Conservation (phyloP, 306 rosid species). For the Parietaria judaica region DNA sequence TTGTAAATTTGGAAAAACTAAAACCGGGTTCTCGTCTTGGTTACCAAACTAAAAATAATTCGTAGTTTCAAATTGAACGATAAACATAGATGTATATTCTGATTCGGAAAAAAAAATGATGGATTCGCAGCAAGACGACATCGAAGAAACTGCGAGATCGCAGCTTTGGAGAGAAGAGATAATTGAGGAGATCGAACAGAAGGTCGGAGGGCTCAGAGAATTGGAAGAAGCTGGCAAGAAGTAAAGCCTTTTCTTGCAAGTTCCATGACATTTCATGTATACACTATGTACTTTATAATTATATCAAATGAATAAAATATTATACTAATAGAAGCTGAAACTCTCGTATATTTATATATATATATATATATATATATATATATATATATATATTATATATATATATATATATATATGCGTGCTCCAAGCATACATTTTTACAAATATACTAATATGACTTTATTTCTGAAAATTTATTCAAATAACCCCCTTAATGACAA, state of each 20-base stretch:
- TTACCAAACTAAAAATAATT: too few relatives aligned
- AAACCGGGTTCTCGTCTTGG: too few relatives aligned
- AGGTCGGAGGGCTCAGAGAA: conserved; percentile 70
- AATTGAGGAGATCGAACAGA: conserved; percentile 82
- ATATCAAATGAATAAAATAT: neutral
- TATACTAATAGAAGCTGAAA: neutral
- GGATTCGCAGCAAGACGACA: conserved; percentile 59
- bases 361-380: too few relatives aligned
- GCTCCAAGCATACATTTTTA: too few relatives aligned
- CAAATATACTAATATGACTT: too few relatives aligned
- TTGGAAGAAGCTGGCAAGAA: conserved; percentile 68
- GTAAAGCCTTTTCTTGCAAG: conserved; percentile 13
- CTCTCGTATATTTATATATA: neutral
- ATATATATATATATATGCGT: too few relatives aligned
- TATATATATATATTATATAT: too few relatives aligned
- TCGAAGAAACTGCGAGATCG: conserved; percentile 73
- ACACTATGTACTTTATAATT: neutral
- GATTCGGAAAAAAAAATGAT: neutral
- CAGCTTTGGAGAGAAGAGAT: conserved; percentile 76
- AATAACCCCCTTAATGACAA: too few relatives aligned
- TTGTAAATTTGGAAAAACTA: too few relatives aligned
- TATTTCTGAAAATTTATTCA: too few relatives aligned
- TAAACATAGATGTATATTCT: neutral
- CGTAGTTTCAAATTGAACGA: neutral
- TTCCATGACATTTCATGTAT: neutral